Base-by-base conservation (phyloP, 192 early-diverging fungal genomes). In the Radiomyces spectabilis region DNA sequence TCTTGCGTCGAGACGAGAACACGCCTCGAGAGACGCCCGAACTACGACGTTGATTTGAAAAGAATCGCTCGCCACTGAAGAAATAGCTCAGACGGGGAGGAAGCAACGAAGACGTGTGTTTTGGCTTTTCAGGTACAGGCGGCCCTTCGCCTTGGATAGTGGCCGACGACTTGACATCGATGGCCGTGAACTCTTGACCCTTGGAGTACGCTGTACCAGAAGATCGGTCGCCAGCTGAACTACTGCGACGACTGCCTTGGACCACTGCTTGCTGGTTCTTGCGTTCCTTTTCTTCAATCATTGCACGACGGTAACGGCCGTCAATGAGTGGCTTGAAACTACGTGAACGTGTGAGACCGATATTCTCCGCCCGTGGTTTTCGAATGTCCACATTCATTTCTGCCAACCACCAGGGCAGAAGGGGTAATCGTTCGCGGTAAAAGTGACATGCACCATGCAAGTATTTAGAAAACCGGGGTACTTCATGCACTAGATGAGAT, bases 401-500 rank as follows among this genome's bases (percentile, higher is more conserved):
- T 1, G 74, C 69, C 6, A 76, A 32, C 74, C 74, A 76, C 64
- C 71, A 76, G 15, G 74, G 74, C 10, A 76, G 44, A 16, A 76
- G 39, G 2, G 67, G 67, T 4, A 76, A 65, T 15, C 65, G 50
- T 13, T 68, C 65, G 9, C 66, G 71, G 41, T 63, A 76, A 52
- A 76, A 57, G 21, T 68, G 68, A 27, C 66, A 64, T 44, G 69
- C 59, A 9, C 71, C 74, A 53, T 76, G 74, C 13, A 70, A 62
- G 49, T 76, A 71, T 32, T 76, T 76, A 29, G 74, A 56, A 46
- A 77, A 77, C n/a, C 72, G 55, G 15, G 71, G 75, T 25, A 77
- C 71, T 53, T 71, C 69, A 35, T 77, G 71, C 0, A 77, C 64
- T 22, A 66, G 32, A 26, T 66, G 64, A n/a, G 75, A 77, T 27